Evolutionary conservation across 164 flowering plant genomes (phyloP).

Genomic region (Vitis riparia): DNA sequence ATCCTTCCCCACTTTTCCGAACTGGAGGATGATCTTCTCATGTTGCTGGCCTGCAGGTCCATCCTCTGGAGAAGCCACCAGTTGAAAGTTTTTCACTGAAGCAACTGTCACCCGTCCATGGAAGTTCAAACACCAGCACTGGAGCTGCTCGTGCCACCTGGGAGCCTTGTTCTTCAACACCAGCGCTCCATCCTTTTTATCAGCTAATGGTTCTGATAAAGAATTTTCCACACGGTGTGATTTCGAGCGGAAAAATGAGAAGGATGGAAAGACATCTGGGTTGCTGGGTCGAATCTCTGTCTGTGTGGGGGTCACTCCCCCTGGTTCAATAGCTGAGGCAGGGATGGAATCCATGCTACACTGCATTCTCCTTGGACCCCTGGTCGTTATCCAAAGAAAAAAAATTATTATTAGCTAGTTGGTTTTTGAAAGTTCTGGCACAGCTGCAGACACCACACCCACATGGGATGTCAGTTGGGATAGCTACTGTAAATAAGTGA

Average conservation of each 20-base stretch:
- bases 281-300: conserved; percentile 47
- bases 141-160: conserved; percentile 87
- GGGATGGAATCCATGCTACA: conserved; percentile 68
- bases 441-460: too few relatives aligned
- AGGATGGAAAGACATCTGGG: conserved; percentile 45
- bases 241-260: conserved; percentile 54
- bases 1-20: conserved; percentile 79
- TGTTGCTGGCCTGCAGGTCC: conserved; percentile 48
- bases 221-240: conserved; percentile 37
- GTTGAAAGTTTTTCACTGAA: conserved; percentile 80
- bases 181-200: conserved; percentile 43
- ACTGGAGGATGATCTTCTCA: conserved; percentile 70
- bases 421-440: background rate
- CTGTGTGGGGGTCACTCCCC: conserved; percentile 72
- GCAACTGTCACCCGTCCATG: conserved; percentile 83
- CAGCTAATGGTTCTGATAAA: conserved; percentile 35
- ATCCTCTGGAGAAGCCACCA: conserved; percentile 60
- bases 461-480: too few relatives aligned
- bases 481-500: too few relatives aligned
- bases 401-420: background rate
- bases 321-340: conserved; percentile 55
- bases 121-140: conserved; percentile 84
- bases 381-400: conserved; percentile 21
- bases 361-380: conserved; percentile 82
- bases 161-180: conserved; percentile 71